Evolutionary conservation across 163 green algal genomes (phyloP), one percentile per base, ranked within the genome.

Genomic region (Smithsoniella earleae): DNA sequence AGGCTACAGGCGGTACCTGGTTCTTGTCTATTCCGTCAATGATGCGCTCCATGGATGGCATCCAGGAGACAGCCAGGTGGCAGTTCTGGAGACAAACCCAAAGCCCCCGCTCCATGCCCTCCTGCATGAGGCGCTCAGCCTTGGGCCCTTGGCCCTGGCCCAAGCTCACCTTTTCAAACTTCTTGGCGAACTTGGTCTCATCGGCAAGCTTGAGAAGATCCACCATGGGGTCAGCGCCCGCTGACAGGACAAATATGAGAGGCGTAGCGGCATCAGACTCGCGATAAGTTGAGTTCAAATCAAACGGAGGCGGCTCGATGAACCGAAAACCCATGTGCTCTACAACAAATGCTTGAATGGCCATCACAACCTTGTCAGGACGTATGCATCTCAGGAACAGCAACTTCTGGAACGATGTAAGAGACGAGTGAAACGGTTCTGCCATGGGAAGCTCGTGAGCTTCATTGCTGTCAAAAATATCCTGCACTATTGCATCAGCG

Each of bases 21-120:
- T 94, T 83, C 6, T 84, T 80, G 54, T 85, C 46, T 31, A 93
- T 93, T 79, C 36, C 73, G 79, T 95, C 84, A 73, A 94, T 81
- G 73, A 94, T 92, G 37, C 80, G 79, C 75, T 95, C 89, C 72
- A 95, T 77, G 25, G 77, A 85, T 10, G 87, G 84, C 87, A 93
- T 90, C 86, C 87, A 94, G 66, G 76, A 84, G 10, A 81, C 73
- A 13, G 84, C 80, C 30, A 91, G 81, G 78, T 91, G 87, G 78
- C 85, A 90, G 81, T 91, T 92, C 79, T 89, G 85, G 37, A 90
- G 75, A 82, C 85, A 93, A 45, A 93, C 84, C 87, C 87, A 93
- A 76, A 89, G 84, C 36, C 87, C 87, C 2, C 81, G 63, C 58
- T 92, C 85, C 85, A 93, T 91, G 55, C 81, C 86, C 20, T 74